phyloP scores from a whole-genome alignment of 78 protist species.

The Paulinella micropora region DNA sequence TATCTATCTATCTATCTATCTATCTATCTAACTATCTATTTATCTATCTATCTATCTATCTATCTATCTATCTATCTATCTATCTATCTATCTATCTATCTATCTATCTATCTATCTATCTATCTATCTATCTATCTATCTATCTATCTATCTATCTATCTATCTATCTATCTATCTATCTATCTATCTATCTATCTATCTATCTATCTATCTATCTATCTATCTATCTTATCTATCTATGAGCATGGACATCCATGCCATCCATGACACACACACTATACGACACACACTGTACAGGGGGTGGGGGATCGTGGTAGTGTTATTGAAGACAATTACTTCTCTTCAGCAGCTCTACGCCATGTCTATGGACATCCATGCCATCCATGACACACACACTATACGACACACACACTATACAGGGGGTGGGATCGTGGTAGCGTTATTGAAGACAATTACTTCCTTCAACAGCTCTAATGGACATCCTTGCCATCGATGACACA shows the following conservation, averaged over 20 bases:
- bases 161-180: neutral
- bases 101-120: neutral
- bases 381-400: too few relatives aligned
- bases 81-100: neutral
- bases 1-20: neutral
- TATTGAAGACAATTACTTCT: conserved; percentile 64
- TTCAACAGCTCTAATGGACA: conserved; percentile 80
- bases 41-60: neutral
- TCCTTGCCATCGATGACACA: too few relatives aligned
- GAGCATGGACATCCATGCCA: conserved; percentile 84
- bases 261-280: too few relatives aligned
- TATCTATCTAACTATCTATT: neutral
- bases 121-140: neutral
- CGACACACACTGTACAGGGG: too few relatives aligned
- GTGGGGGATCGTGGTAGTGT: conserved; percentile 69
- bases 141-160: neutral
- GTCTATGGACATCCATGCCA: conserved; percentile 84
- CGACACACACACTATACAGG: too few relatives aligned
- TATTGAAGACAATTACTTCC: conserved; percentile 67
- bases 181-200: neutral
- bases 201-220: neutral
- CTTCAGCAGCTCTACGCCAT: conserved; percentile 76
- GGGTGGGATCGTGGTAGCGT: conserved; percentile 69
- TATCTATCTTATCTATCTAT: conserved; percentile 63
- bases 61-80: neutral